These are phyloP conservation scores for Rhizophora apiculata DNA, from an alignment of 345 rosid species.

Conservation along the genomic window DNA sequence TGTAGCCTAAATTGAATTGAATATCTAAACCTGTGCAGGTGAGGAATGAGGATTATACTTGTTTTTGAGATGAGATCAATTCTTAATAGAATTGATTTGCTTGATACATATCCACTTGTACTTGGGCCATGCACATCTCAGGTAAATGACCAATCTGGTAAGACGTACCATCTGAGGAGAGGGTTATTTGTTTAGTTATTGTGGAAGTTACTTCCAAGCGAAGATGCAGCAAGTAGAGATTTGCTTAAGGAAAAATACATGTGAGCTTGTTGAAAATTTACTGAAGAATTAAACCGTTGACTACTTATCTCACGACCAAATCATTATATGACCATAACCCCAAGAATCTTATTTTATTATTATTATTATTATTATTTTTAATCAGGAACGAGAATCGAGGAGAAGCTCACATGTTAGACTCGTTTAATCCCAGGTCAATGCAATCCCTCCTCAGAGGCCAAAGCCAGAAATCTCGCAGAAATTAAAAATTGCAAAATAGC, in stretches of 20 bases:
- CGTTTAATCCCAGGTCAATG: too few relatives aligned
- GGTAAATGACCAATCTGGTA: not conserved
- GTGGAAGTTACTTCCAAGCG: not conserved
- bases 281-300: slow-evolving; percentile 8
- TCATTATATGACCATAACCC: slow-evolving; percentile 23
- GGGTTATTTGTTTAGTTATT: not conserved
- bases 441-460: too few relatives aligned
- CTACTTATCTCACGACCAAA: slow-evolving; percentile 19
- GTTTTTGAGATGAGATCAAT: too few relatives aligned
- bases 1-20: too few relatives aligned
- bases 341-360: not conserved
- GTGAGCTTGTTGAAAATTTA: too few relatives aligned
- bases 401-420: slow-evolving; percentile 27
- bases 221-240: not conserved
- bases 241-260: not conserved
- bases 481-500: too few relatives aligned
- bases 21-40: too few relatives aligned
- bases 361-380: not conserved
- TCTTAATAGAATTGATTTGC: too few relatives aligned
- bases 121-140: too few relatives aligned
- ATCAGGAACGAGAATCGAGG: slow-evolving; percentile 29
- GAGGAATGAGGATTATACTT: too few relatives aligned
- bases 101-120: too few relatives aligned
- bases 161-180: not conserved
- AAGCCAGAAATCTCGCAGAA: too few relatives aligned